phyloP scores from a whole-genome alignment of 2,329 filamentous ascomycete species.

The Penicillium expansum region DNA sequence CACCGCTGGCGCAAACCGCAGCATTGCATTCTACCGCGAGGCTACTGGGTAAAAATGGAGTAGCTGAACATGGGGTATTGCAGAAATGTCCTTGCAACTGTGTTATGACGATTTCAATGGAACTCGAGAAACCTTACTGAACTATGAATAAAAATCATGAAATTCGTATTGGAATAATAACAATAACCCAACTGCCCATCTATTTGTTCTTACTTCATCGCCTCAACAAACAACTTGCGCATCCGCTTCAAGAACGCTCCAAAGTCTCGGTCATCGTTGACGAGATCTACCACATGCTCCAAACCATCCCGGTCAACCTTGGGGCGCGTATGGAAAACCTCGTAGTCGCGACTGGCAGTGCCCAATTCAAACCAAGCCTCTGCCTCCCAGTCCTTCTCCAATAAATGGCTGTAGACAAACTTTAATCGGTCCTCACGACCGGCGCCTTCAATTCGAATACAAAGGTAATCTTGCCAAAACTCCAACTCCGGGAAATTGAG shows the following conservation, averaged over 20 bases:
- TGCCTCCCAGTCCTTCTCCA: constrained; percentile 81
- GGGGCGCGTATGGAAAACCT: constrained; percentile 75
- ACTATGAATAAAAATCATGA: constrained; percentile 18
- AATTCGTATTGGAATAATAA: constrained; percentile 13
- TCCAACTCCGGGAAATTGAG: constrained; percentile 91
- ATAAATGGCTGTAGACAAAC: constrained; percentile 83
- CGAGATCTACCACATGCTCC: constrained; percentile 53
- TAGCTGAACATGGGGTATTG: background rate
- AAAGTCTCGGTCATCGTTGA: constrained; percentile 62
- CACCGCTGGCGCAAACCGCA: constrained; percentile 72
- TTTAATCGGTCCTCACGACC: constrained; percentile 80
- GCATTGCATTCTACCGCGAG: constrained; percentile 79
- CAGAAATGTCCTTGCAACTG: background rate
- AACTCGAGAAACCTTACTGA: constrained; percentile 8
- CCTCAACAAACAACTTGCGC: constrained; percentile 58
- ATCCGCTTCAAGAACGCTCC: constrained; percentile 61
- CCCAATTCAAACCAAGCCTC: constrained; percentile 94
- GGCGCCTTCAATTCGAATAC: constrained; percentile 83
- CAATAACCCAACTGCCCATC: background rate
- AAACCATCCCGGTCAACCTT: constrained; percentile 56
- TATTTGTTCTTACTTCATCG: constrained; percentile 44
- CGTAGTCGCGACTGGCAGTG: constrained; percentile 78
- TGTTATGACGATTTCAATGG: constrained; percentile 16
- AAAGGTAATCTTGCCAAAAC: constrained; percentile 92
- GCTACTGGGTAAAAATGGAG: constrained; percentile 59